A percentile compares a stretch with the other conserved stretches of the same genome.
Evolutionary conservation across 129 eudicot species (phyloP).

Genomic region (Tagetes erecta): DNA sequence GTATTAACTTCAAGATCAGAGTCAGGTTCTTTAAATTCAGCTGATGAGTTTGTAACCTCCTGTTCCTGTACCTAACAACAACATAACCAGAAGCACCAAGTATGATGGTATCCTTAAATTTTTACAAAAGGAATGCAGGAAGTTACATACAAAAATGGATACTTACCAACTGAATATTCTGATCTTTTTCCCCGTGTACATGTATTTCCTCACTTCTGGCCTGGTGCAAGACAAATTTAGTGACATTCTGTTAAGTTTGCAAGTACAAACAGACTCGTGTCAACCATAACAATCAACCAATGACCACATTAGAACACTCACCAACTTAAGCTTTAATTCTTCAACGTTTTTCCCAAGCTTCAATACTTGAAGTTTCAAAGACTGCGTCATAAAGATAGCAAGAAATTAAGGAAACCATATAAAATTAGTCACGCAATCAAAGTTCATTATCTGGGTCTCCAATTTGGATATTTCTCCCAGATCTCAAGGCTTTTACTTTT

Average conservation of each 20-base stretch:
- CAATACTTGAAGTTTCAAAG: constrained; percentile 84
- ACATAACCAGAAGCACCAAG: constrained; percentile 13
- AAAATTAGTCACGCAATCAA: not conserved
- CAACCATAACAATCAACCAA: constrained; percentile 10
- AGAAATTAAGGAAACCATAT: constrained; percentile 10
- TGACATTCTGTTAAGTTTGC: constrained; percentile 15
- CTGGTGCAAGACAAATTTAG: constrained; percentile 41
- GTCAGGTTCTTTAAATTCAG: constrained; percentile 31
- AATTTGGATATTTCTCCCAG: not conserved
- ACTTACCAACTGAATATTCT: constrained; percentile 48
- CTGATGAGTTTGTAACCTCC: constrained; percentile 28
- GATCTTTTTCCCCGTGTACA: constrained; percentile 34
- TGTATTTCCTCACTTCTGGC: constrained; percentile 44
- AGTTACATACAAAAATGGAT: constrained; percentile 1
- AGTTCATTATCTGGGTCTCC: not conserved
- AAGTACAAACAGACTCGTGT: constrained; percentile 5
- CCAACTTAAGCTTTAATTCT: constrained; percentile 66
- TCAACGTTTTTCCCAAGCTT: constrained; percentile 71
- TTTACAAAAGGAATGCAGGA: not conserved
- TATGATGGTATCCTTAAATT: not conserved
- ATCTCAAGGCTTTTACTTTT: not conserved
- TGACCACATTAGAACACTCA: constrained; percentile 32
- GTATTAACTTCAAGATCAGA: constrained; percentile 29
- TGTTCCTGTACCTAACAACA: constrained; percentile 37
- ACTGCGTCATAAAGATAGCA: constrained; percentile 58